Conservation (phyloP, 345 rosid species). For the Eucalyptus microcorys region DNA sequence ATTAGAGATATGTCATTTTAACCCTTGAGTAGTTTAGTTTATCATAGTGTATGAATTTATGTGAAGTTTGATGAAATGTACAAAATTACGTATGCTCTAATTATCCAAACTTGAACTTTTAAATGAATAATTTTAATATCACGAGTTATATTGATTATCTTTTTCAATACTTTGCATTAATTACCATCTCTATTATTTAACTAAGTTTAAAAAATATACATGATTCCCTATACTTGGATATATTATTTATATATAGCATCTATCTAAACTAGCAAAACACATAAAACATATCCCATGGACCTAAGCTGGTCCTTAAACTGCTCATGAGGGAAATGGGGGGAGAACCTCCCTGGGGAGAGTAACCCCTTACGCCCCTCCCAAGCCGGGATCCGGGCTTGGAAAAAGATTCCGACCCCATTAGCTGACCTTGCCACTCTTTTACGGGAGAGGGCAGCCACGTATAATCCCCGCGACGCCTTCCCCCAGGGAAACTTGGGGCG, state of each 20-base stretch:
- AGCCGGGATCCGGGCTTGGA: too few species aligned
- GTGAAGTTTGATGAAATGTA: not conserved
- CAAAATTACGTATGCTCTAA: not conserved
- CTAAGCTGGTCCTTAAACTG: too few species aligned
- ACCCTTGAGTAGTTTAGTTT: not conserved
- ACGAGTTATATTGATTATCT: not conserved
- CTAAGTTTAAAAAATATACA: not conserved
- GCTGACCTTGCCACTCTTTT: too few species aligned
- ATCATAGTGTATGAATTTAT: not conserved
- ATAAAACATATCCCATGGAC: not conserved
- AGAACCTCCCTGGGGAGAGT: too few species aligned
- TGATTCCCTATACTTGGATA: not conserved
- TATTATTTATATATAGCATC: not conserved
- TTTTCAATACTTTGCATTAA: not conserved
- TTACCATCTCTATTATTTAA: not conserved
- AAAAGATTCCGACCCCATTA: too few species aligned
- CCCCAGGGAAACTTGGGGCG: too few species aligned
- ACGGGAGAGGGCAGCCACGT: too few species aligned
- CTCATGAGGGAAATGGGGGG: too few species aligned
- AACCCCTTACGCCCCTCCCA: too few species aligned
- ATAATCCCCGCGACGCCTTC: too few species aligned
- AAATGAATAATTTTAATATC: not conserved
- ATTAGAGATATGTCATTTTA: not conserved
- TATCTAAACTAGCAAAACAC: not conserved
- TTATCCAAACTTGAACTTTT: not conserved